A percentile compares a stretch with the other conserved stretches of the same genome.
Conservation (phyloP, 1,284 basidiomycete genomes). For the Pulveroboletus ridleyi region DNA sequence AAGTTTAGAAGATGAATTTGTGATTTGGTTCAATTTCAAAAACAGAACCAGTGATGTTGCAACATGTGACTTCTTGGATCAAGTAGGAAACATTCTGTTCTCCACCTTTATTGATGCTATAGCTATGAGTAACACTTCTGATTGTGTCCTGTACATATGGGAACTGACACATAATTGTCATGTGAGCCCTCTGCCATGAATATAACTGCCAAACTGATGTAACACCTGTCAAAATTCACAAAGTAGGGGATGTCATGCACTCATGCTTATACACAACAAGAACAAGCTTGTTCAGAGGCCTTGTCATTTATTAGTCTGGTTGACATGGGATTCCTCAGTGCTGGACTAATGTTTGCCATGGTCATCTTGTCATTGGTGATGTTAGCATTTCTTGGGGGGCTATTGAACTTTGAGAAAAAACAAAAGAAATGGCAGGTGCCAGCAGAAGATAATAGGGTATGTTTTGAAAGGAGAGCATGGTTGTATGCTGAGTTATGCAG, state of each 20-base stretch:
- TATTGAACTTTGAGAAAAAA: slow-evolving; percentile 46
- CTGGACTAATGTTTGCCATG: slow-evolving; percentile 59
- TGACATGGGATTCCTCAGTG: slow-evolving; percentile 72
- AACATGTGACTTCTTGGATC: slow-evolving; percentile 69
- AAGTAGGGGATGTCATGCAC: slow-evolving; percentile 60
- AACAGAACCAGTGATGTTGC: slow-evolving; percentile 73
- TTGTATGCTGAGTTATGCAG: slow-evolving; percentile 23
- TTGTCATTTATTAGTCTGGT: slow-evolving; percentile 55
- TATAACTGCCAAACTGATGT: slow-evolving; percentile 65
- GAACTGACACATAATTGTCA: slow-evolving; percentile 11
- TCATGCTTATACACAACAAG: slow-evolving; percentile 45
- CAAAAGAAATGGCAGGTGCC: slow-evolving; percentile 7
- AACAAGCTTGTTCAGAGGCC: slow-evolving; percentile 32
- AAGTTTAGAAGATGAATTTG: slow-evolving; percentile 48
- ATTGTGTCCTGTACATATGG: not conserved
- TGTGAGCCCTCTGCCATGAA: slow-evolving; percentile 55
- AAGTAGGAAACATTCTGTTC: slow-evolving; percentile 62
- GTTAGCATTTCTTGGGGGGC: slow-evolving; percentile 52
- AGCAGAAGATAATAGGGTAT: slow-evolving; percentile 30
- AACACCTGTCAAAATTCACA: slow-evolving; percentile 57
- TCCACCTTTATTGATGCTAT: slow-evolving; percentile 59
- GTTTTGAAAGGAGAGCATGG: slow-evolving; percentile 5
- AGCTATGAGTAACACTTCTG: slow-evolving; percentile 41
- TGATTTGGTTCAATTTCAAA: slow-evolving; percentile 79
- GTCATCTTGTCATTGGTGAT: slow-evolving; percentile 45